A percentile compares a stretch with the other conserved stretches of the same genome.
Evolutionary conservation across 139 green algal genomes (phyloP).

Genomic region (Pseudopediastrum boryanum): DNA sequence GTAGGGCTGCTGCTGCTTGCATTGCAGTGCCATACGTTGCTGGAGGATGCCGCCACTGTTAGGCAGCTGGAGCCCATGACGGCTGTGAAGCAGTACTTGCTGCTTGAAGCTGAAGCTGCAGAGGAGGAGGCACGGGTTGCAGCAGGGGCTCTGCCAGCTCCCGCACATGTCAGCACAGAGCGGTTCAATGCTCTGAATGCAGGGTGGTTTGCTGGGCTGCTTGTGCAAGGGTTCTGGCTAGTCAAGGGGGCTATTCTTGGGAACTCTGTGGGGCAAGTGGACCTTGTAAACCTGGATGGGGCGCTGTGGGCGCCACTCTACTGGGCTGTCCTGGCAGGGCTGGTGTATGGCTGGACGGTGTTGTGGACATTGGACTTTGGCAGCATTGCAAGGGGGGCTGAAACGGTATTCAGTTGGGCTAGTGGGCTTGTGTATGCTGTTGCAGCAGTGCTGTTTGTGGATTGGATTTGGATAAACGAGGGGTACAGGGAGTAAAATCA

Average conservation of each 20-base stretch:
- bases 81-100: slow-evolving; percentile 11
- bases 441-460: slow-evolving; percentile 7
- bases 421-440: slow-evolving; percentile 10
- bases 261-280: background rate
- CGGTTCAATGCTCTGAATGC: slow-evolving; percentile 22
- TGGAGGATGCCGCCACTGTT: background rate
- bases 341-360: background rate
- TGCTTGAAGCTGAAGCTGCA: no score
- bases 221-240: slow-evolving; percentile 19
- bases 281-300: background rate
- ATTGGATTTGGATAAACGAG: slow-evolving; percentile 21
- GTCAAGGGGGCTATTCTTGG: background rate
- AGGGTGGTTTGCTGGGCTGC: slow-evolving; percentile 15
- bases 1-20: slow-evolving; percentile 27
- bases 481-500: background rate
- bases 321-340: slow-evolving; percentile 11
- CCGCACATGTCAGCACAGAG: background rate
- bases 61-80: background rate
- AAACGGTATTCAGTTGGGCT: background rate
- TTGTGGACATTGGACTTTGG: slow-evolving; percentile 8
- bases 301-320: slow-evolving; percentile 7
- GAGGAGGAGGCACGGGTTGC: background rate
- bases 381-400: background rate
- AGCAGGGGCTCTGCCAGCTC: background rate
- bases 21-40: slow-evolving; percentile 24